Conservation (phyloP, 1,284 basidiomycete species). For the Boletus smithii region DNA sequence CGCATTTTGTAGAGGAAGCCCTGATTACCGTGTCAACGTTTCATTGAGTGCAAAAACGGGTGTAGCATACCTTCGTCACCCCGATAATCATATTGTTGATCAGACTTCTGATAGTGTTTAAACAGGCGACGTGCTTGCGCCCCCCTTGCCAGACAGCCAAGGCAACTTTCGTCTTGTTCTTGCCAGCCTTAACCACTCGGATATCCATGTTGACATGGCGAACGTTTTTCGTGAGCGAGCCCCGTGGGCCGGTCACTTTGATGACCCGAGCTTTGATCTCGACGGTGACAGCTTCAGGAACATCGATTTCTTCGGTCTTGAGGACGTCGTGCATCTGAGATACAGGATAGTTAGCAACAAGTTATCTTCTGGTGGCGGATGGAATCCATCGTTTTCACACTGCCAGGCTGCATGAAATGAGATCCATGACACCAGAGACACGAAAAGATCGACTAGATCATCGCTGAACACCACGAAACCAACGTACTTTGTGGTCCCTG, state of each 20-base stretch:
- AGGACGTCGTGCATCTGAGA: slow-evolving; percentile 85
- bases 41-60: background rate
- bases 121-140: slow-evolving; percentile 98
- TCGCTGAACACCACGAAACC: background rate
- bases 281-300: slow-evolving; percentile 85
- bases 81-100: slow-evolving; percentile 98
- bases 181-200: slow-evolving; percentile 70
- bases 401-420: slow-evolving; percentile 4
- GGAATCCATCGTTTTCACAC: slow-evolving; percentile 32
- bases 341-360: slow-evolving; percentile 12
- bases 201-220: slow-evolving; percentile 98
- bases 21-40: slow-evolving; percentile 37
- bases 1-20: slow-evolving; percentile 99
- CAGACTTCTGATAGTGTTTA: slow-evolving; percentile 92
- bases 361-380: slow-evolving; percentile 20
- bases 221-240: slow-evolving; percentile 86
- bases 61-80: slow-evolving; percentile 71
- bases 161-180: slow-evolving; percentile 70
- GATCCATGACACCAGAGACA: background rate
- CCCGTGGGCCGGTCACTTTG: slow-evolving; percentile 86
- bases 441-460: background rate
- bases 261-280: slow-evolving; percentile 86
- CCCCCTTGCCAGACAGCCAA: slow-evolving; percentile 98
- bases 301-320: slow-evolving; percentile 90
- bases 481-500: slow-evolving; percentile 30